Evolutionary conservation across 208 protist species (phyloP).

Genomic region (Leptomonas seymouri): DNA sequence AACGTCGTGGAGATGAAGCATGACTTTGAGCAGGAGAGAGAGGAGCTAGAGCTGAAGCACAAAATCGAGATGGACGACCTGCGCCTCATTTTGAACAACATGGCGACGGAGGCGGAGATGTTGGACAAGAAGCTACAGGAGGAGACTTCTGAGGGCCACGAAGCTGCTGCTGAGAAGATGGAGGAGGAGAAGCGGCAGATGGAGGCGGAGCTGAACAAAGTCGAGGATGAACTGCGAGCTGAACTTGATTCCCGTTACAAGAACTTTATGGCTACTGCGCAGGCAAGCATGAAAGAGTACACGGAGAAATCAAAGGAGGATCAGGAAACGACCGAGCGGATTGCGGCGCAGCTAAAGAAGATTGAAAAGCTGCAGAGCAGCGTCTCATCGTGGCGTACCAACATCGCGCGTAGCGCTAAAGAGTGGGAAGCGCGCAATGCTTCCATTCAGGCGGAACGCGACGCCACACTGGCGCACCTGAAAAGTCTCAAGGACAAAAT

Average conservation of each 20-base stretch:
- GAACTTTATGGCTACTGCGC: constrained; percentile 90
- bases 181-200: constrained; percentile 92
- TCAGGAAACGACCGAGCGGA: constrained; percentile 89
- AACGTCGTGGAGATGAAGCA: constrained; percentile 90
- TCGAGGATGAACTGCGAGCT: constrained; percentile 65
- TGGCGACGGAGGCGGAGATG: constrained; percentile 85
- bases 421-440: constrained; percentile 94
- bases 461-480: constrained; percentile 90
- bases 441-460: constrained; percentile 91
- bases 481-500: constrained; percentile 95
- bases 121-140: constrained; percentile 91
- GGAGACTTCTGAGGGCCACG: constrained; percentile 83
- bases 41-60: constrained; percentile 86
- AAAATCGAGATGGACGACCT: constrained; percentile 80
- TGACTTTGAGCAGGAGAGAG: constrained; percentile 93
- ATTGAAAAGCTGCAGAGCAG: constrained; percentile 95
- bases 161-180: constrained; percentile 93
- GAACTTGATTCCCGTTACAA: constrained; percentile 90
- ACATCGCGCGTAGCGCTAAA: constrained; percentile 86
- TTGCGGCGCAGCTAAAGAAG: constrained; percentile 89
- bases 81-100: constrained; percentile 91
- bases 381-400: constrained; percentile 90
- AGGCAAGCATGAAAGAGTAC: constrained; percentile 96
- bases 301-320: constrained; percentile 96
- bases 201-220: constrained; percentile 74